Conservation (phyloP, 768 basidiomycete genomes). For the Termitomyces sp. region DNA sequence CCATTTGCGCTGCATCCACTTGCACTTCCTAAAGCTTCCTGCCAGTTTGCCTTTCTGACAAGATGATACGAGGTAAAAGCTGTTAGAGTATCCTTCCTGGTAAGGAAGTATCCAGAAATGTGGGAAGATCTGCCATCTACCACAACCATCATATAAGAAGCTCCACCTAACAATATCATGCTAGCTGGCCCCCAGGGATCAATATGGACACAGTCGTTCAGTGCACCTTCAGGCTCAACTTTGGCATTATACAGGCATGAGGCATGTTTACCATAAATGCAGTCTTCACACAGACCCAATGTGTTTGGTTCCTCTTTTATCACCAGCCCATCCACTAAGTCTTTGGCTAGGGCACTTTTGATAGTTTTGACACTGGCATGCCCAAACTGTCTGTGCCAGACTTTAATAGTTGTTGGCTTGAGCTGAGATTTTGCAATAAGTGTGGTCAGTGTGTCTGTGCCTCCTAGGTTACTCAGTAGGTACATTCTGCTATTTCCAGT, state of each 20-base stretch:
- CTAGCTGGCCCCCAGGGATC: conserved; percentile 20
- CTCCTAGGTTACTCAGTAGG: too few species aligned
- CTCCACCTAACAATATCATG: conserved; percentile 11
- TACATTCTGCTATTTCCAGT: too few species aligned
- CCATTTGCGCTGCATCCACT: not conserved
- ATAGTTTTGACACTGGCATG: conserved; percentile 16
- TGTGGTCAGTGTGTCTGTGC: not conserved
- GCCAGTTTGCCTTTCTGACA: not conserved
- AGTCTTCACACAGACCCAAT: conserved; percentile 7
- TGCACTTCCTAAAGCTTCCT: not conserved
- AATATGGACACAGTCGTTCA: too few species aligned
- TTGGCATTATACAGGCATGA: conserved; percentile 20
- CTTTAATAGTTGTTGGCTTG: conserved; percentile 15
- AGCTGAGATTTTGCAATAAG: conserved; percentile 11
- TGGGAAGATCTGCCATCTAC: conserved; percentile 17
- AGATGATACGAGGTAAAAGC: conserved; percentile 5
- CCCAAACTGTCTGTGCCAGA: conserved; percentile 22
- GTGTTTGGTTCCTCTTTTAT: conserved; percentile 3
- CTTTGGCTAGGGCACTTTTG: conserved; percentile 4
- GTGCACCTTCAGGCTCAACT: conserved; percentile 14
- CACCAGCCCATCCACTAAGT: conserved; percentile 17
- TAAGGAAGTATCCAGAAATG: conserved; percentile 15
- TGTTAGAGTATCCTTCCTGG: not conserved
- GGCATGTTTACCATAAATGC: too few species aligned
- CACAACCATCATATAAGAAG: conserved; percentile 20